A percentile compares a stretch with the other conserved stretches of the same genome.
phyloP scores from a whole-genome alignment of 768 basidiomycete genomes.

The Pleurotus platypus region DNA sequence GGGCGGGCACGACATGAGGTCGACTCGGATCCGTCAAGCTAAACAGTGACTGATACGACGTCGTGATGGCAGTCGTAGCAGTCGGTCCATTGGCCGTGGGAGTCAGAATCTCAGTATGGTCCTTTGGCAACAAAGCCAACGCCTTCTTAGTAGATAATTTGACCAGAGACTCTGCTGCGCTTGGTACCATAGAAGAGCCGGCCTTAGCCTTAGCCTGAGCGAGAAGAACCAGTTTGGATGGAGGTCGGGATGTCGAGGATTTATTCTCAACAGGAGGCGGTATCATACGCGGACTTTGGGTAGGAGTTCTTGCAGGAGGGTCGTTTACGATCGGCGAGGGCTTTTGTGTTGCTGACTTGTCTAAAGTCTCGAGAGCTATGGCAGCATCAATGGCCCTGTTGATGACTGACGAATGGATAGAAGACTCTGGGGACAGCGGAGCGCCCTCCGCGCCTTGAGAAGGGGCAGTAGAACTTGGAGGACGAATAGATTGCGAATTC shows the following conservation, averaged over 20 bases:
- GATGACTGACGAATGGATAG: slow-evolving; percentile 35
- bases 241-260: slow-evolving; percentile 27
- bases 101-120: slow-evolving; percentile 66
- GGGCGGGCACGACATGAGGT: slow-evolving; percentile 33
- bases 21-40: slow-evolving; percentile 55
- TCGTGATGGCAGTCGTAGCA: slow-evolving; percentile 84
- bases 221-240: slow-evolving; percentile 74
- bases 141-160: slow-evolving; percentile 6
- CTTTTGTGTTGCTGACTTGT: slow-evolving; percentile 23
- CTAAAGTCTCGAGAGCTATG: slow-evolving; percentile 55
- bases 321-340: slow-evolving; percentile 1
- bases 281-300: slow-evolving; percentile 11
- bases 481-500: slow-evolving; percentile 49
- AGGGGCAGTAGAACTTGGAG: slow-evolving; percentile 32
- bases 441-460: slow-evolving; percentile 18
- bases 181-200: slow-evolving; percentile 14
- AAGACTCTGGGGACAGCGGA: slow-evolving; percentile 47
- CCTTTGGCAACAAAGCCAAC: slow-evolving; percentile 34
- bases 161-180: slow-evolving; percentile 1
- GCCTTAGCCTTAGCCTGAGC: slow-evolving; percentile 55
- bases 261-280: slow-evolving; percentile 1
- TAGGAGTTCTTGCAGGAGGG: slow-evolving; percentile 15
- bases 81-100: slow-evolving; percentile 81
- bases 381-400: slow-evolving; percentile 68
- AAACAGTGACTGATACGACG: slow-evolving; percentile 70